Evolutionary conservation across 208 protist species (phyloP).

Genomic region (Trypanosoma grayi): DNA sequence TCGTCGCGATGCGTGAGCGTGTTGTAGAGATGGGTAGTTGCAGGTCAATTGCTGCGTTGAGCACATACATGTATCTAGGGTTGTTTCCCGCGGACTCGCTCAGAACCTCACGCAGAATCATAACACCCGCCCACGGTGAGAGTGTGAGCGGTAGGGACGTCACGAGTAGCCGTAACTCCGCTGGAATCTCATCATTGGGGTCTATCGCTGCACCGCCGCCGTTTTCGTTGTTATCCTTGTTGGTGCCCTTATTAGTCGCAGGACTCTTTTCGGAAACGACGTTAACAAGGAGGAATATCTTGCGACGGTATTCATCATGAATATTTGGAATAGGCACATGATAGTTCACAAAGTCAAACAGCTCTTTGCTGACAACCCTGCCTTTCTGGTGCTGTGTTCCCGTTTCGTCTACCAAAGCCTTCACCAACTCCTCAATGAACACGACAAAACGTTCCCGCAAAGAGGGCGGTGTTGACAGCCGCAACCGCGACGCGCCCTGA

Average conservation of each 20-base stretch:
- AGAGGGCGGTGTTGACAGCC: constrained; percentile 32
- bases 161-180: constrained; percentile 82
- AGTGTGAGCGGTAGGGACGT: constrained; percentile 78
- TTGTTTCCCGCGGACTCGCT: constrained; percentile 81
- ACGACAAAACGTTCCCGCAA: constrained; percentile 79
- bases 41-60: constrained; percentile 86
- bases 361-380: constrained; percentile 70
- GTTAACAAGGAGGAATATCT: constrained; percentile 89
- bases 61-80: constrained; percentile 87
- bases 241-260: background rate
- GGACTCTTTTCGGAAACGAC: constrained; percentile 59
- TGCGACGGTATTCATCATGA: constrained; percentile 89
- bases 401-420: constrained; percentile 59
- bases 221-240: background rate
- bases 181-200: constrained; percentile 71
- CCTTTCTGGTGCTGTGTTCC: constrained; percentile 30
- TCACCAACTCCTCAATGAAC: constrained; percentile 78
- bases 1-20: constrained; percentile 83
- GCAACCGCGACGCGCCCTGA: background rate
- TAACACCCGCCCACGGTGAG: constrained; percentile 82
- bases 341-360: constrained; percentile 73
- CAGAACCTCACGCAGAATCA: constrained; percentile 87
- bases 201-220: no score
- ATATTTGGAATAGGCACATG: constrained; percentile 86
- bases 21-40: constrained; percentile 88